Evolutionary conservation across 352 stramenopile species (phyloP), one percentile per base, ranked within the genome.

Genomic region (Phytophthora sp.): DNA sequence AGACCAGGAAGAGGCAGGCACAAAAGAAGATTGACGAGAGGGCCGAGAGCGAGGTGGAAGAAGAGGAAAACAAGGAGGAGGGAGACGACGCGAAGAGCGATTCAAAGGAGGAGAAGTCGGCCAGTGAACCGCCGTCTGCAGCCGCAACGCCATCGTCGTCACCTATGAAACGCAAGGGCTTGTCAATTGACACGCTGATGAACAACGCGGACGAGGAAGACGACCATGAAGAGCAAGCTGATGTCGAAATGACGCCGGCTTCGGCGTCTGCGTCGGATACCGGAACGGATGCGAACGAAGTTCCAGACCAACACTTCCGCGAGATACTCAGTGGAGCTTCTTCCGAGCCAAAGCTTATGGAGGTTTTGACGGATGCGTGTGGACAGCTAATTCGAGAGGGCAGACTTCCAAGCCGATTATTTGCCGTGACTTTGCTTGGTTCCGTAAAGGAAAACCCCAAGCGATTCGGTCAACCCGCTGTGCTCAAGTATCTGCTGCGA

Each of bases 401-500:
- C 20, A 88, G 77, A 41, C 29, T 68, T 11, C 81, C 86, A 4
- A 90, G 77, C 23, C 79, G 83, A 6, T 57, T 94, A 4, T 78
- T 91, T 57, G 66, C 73, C n/a, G 77, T 94, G 5, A 66, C 78
- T 0, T 66, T 94, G 5, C 73, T 94, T 39, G 74, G 71, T 39
- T 78, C 54, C 18, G 86, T 90, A 7, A 86, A 86, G 33, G 76
- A 92, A 52, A 59, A 84, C 13, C 70, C 77, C 1, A 65, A 73
- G 71, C 71, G 80, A 12, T 95, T 94, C 47, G 21, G 67, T 1
- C 69, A 83, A 9, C 79, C 86, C 23, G 56, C 67, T 0, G 70
- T 93, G 27, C 67, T 93, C 12, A 96, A 96, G 60, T 93, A 91
- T 62, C 45, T 96, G 16, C 36, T 94, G 24, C 84, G 84, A 2